Evolutionary conservation across 345 rosid genomes (phyloP).

Genomic region (Noccaea bulbosa): DNA sequence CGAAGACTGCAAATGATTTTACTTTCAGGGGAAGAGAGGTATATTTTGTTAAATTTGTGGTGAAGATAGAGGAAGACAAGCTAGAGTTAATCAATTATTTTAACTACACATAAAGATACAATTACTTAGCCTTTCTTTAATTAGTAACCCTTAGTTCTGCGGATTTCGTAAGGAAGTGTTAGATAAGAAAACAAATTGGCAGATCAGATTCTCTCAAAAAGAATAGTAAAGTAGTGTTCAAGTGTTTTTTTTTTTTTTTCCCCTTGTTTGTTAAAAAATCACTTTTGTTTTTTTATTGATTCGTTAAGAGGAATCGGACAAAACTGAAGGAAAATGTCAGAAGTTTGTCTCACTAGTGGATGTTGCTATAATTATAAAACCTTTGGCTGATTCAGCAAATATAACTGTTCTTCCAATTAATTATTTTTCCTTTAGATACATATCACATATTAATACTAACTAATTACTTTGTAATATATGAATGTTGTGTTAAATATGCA

Average conservation of each 20-base stretch:
- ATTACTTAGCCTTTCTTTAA: neutral
- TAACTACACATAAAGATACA: neutral
- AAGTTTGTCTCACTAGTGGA: constrained; percentile 45
- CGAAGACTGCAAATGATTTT: constrained; percentile 11
- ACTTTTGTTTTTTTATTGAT: constrained; percentile 34
- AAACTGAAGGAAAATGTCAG: constrained; percentile 37
- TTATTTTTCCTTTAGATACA: neutral
- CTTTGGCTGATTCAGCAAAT: constrained; percentile 23
- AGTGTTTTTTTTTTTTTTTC: neutral
- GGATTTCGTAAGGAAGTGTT: constrained; percentile 14
- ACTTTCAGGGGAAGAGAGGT: constrained; percentile 1
- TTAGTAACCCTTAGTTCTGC: constrained; percentile 38
- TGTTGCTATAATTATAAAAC: constrained; percentile 28
- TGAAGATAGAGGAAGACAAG: neutral
- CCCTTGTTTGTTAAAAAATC: constrained; percentile 20
- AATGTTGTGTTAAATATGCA: constrained; percentile 7
- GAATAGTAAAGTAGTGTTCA: constrained; percentile 16
- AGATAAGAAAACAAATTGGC: constrained; percentile 16
- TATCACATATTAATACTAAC: constrained; percentile 10
- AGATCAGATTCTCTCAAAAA: constrained; percentile 22
- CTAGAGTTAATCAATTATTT: too few species aligned
- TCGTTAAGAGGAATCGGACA: constrained; percentile 38
- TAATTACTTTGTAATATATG: constrained; percentile 14
- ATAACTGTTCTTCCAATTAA: constrained; percentile 1
- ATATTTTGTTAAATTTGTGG: constrained; percentile 7